Evolutionary conservation across 176 grass and related monocot genomes (phyloP).

Genomic region (Cenchrus americanus): DNA sequence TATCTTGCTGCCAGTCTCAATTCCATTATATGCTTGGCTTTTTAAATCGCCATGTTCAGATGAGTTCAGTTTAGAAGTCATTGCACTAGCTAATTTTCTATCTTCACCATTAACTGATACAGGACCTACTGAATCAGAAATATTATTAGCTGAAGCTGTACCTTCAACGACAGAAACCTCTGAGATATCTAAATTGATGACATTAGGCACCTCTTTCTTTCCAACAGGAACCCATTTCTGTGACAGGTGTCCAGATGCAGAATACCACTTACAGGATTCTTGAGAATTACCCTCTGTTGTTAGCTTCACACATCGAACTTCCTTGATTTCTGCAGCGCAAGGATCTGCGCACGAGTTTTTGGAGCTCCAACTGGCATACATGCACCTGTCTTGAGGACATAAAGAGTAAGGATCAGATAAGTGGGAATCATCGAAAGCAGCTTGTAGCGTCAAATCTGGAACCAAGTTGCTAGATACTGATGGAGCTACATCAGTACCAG

Average conservation of each 20-base stretch:
- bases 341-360: slow-evolving; percentile 24
- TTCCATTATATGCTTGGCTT: slow-evolving; percentile 37
- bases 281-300: slow-evolving; percentile 30
- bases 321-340: slow-evolving; percentile 41
- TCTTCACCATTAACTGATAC: slow-evolving; percentile 25
- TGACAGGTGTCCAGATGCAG: slow-evolving; percentile 31
- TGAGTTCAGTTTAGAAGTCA: slow-evolving; percentile 25
- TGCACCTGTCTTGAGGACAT: slow-evolving; percentile 21
- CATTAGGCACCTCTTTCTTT: slow-evolving; percentile 34
- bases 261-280: slow-evolving; percentile 41
- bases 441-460: slow-evolving; percentile 25
- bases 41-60: slow-evolving; percentile 26
- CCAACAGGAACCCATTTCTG: slow-evolving; percentile 61
- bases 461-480: slow-evolving; percentile 24
- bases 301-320: slow-evolving; percentile 36
- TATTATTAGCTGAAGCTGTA: slow-evolving; percentile 34
- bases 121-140: slow-evolving; percentile 36
- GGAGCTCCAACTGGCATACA: neutral
- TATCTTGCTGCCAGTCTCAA: slow-evolving; percentile 54
- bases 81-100: slow-evolving; percentile 36
- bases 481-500: slow-evolving; percentile 20
- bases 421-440: slow-evolving; percentile 1
- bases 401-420: slow-evolving; percentile 19
- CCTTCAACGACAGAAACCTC: slow-evolving; percentile 26
- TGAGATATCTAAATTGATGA: slow-evolving; percentile 21